A percentile compares a stretch with the other conserved stretches of the same genome.
phyloP scores from a whole-genome alignment of 768 basidiomycete species.

The Royoungia palumana region DNA sequence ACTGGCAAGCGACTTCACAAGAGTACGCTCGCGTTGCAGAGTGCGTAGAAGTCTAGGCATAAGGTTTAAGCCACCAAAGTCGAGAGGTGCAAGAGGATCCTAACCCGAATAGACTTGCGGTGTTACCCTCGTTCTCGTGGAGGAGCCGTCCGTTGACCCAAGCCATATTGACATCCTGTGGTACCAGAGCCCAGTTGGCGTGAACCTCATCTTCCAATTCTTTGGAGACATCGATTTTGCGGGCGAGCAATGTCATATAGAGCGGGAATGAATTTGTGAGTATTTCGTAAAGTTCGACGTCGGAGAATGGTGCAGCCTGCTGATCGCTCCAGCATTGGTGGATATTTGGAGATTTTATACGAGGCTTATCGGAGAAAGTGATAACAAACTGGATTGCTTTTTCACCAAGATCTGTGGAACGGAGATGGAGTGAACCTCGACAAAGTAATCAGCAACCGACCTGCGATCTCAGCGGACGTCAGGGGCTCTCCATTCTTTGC shows the following conservation, averaged over 20 bases:
- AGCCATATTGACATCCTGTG: constrained; percentile 52
- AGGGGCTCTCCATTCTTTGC: constrained; percentile 43
- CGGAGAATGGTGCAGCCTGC: constrained; percentile 11
- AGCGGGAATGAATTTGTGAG: constrained; percentile 89
- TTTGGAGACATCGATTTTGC: constrained; percentile 56
- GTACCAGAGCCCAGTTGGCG: constrained; percentile 50
- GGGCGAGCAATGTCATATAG: constrained; percentile 71
- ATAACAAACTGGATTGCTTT: constrained; percentile 75
- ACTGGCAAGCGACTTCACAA: constrained; percentile 55
- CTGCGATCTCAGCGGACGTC: constrained; percentile 50
- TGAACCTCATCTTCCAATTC: constrained; percentile 54
- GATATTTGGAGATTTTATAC: constrained; percentile 25
- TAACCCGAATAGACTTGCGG: constrained; percentile 50
- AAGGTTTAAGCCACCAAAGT: constrained; percentile 6
- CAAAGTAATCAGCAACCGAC: constrained; percentile 33
- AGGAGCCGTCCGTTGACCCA: constrained; percentile 82
- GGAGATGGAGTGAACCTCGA: background rate
- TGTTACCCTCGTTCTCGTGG: constrained; percentile 60
- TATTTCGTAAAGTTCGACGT: constrained; percentile 42
- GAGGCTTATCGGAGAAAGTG: constrained; percentile 51
- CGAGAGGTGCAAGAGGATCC: constrained; percentile 8
- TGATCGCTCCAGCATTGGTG: constrained; percentile 22
- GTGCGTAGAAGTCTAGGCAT: constrained; percentile 56
- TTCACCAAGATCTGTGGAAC: constrained; percentile 54
- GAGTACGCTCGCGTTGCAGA: constrained; percentile 65